Conservation (phyloP, 768 basidiomycete genomes). For the Tricholoma sp. region DNA sequence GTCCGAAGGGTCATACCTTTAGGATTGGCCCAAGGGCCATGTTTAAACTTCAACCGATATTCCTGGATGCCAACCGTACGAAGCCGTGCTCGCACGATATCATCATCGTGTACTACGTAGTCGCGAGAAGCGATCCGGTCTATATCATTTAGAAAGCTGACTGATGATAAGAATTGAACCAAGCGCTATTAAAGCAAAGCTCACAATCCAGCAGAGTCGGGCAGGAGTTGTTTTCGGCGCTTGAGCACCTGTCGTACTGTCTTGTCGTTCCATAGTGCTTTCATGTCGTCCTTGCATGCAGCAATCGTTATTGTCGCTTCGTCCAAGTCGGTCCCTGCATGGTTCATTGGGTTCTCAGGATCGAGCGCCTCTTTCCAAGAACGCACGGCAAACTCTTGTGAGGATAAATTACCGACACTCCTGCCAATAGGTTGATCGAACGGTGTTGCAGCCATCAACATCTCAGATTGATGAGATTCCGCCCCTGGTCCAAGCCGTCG, state of each 20-base stretch:
- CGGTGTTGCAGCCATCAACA: constrained; percentile 41
- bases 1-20: constrained; percentile 19
- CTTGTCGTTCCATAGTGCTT: constrained; percentile 58
- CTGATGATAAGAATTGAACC: background rate
- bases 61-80: constrained; percentile 73
- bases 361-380: constrained; percentile 46
- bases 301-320: constrained; percentile 49
- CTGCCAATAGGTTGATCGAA: constrained; percentile 31
- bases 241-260: constrained; percentile 45
- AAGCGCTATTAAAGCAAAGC: constrained; percentile 17
- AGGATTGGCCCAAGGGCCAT: constrained; percentile 33
- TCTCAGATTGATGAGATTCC: constrained; percentile 29
- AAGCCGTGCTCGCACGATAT: constrained; percentile 66
- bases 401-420: constrained; percentile 20
- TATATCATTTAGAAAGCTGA: constrained; percentile 65
- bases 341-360: constrained; percentile 13
- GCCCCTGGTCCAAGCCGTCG: constrained; percentile 48
- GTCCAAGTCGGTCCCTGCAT: constrained; percentile 23
- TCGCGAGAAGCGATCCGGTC: constrained; percentile 56
- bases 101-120: constrained; percentile 67
- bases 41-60: constrained; percentile 45
- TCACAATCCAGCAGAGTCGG: constrained; percentile 67
- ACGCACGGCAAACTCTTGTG: constrained; percentile 47
- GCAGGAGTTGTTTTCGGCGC: constrained; percentile 42
- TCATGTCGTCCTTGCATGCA: constrained; percentile 58